Conservation (phyloP, 352 stramenopile species). For the Aphanomyces stellatus region DNA sequence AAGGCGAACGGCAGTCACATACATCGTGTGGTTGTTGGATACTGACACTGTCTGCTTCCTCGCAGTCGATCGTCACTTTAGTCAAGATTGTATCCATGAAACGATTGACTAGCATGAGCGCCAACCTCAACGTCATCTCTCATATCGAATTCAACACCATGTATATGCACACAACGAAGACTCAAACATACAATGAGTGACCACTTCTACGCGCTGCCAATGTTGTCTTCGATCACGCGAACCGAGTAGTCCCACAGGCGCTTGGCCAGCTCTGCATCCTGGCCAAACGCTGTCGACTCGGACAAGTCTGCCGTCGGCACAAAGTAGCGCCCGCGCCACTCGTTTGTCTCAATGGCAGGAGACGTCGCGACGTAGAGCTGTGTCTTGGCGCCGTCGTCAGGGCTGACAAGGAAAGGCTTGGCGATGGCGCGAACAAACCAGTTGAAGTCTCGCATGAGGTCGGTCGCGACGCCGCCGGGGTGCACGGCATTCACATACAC, state of each 20-base stretch:
- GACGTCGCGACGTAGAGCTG: conserved; percentile 9
- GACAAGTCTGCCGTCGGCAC: not conserved
- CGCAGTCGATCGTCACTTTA: not conserved
- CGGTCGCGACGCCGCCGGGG: conserved; percentile 16
- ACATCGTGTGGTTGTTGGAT: not conserved
- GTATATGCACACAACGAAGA: too few species aligned
- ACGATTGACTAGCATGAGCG: not conserved
- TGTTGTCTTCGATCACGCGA: not conserved
- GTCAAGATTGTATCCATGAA: not conserved
- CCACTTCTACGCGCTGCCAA: too few species aligned
- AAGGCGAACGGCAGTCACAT: not conserved
- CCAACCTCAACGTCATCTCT: too few species aligned
- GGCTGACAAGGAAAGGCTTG: not conserved
- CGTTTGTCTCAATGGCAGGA: not conserved
- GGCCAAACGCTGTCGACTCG: not conserved
- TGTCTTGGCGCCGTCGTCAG: conserved; percentile 13
- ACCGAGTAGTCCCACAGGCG: not conserved
- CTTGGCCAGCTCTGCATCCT: not conserved
- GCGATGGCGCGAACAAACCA: not conserved
- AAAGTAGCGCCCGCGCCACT: not conserved
- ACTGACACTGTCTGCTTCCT: not conserved
- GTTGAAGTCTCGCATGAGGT: not conserved
- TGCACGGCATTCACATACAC: conserved; percentile 25
- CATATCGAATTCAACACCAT: too few species aligned
- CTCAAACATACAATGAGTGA: too few species aligned